phyloP scores from a whole-genome alignment of 768 basidiomycete genomes.

The Rhodosporidiobolus odoratus region DNA sequence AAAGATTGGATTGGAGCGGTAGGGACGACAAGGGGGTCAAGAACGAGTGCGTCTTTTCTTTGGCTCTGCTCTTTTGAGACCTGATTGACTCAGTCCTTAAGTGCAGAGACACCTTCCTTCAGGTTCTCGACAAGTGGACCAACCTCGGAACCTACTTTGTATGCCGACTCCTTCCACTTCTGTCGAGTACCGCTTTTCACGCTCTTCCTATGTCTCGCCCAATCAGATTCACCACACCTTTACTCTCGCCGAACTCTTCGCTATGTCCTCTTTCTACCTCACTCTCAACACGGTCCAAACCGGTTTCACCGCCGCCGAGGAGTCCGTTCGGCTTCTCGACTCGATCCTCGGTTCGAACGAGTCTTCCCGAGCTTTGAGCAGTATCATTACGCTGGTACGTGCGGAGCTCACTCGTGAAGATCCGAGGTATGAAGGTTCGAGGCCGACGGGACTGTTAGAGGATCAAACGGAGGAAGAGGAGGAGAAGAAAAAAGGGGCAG shows the following conservation, averaged over 20 bases:
- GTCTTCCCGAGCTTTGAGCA: conserved; percentile 46
- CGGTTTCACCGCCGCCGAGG: conserved; percentile 43
- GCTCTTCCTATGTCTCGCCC: neutral
- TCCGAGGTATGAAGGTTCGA: conserved; percentile 31
- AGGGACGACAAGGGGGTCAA: conserved; percentile 33
- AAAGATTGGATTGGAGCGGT: conserved; percentile 40
- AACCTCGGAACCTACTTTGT: conserved; percentile 48
- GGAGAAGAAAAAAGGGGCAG: conserved; percentile 32
- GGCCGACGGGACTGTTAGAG: neutral
- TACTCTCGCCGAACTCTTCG: conserved; percentile 49
- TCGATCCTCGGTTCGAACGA: conserved; percentile 48
- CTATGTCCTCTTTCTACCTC: conserved; percentile 49
- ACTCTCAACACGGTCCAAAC: conserved; percentile 43
- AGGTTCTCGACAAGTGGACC: conserved; percentile 48
- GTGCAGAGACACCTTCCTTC: conserved; percentile 43
- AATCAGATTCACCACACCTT: conserved; percentile 45
- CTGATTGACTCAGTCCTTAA: too few species aligned
- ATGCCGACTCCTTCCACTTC: neutral
- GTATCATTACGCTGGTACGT: conserved; percentile 47
- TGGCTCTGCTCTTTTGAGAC: too few species aligned
- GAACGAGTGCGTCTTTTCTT: conserved; percentile 20
- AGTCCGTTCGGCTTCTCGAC: conserved; percentile 42
- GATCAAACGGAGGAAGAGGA: conserved; percentile 2
- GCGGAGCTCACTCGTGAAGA: conserved; percentile 45
- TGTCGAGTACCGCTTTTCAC: neutral